These are phyloP conservation scores for Haematococcus sp. DNA, from an alignment of 139 green algal species.

Conservation along the genomic window DNA sequence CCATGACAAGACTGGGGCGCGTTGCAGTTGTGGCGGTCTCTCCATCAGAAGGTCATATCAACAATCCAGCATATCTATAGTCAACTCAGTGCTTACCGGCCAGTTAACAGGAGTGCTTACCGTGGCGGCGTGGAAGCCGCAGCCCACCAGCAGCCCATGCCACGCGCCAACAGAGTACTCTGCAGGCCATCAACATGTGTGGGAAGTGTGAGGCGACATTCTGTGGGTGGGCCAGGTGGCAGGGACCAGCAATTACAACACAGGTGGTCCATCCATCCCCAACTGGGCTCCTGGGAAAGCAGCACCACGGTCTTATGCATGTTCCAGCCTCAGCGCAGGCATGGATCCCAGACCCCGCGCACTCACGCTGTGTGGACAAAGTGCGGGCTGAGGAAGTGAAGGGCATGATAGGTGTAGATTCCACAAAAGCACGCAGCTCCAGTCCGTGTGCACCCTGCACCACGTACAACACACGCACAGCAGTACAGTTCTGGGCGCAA, in stretches of 20 bases:
- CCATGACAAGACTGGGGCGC: background rate
- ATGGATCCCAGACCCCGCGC: background rate
- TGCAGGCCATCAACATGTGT: background rate
- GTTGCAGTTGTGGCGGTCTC: no score
- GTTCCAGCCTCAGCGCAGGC: constrained; percentile 9
- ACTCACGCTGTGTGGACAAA: constrained; percentile 22
- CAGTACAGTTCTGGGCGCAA: background rate
- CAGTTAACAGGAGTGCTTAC: no score
- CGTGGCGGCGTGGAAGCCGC: constrained; percentile 44
- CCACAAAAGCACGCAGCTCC: constrained; percentile 40
- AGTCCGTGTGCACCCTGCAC: background rate
- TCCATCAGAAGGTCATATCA: no score
- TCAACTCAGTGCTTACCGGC: no score
- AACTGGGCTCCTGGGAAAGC: no score
- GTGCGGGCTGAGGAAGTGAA: constrained; percentile 46
- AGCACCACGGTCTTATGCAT: constrained; percentile 32
- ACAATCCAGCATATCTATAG: no score
- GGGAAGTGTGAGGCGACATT: no score
- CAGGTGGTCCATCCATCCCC: no score
- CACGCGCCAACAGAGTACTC: constrained; percentile 50
- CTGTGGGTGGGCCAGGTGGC: background rate
- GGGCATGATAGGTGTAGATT: constrained; percentile 41
- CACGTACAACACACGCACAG: background rate
- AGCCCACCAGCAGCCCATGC: constrained; percentile 47
- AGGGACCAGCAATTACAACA: no score